A percentile compares a stretch with the other conserved stretches of the same genome.
phyloP scores from a whole-genome alignment of 1,284 basidiomycete genomes.

The Tylopilus orsonianus region DNA sequence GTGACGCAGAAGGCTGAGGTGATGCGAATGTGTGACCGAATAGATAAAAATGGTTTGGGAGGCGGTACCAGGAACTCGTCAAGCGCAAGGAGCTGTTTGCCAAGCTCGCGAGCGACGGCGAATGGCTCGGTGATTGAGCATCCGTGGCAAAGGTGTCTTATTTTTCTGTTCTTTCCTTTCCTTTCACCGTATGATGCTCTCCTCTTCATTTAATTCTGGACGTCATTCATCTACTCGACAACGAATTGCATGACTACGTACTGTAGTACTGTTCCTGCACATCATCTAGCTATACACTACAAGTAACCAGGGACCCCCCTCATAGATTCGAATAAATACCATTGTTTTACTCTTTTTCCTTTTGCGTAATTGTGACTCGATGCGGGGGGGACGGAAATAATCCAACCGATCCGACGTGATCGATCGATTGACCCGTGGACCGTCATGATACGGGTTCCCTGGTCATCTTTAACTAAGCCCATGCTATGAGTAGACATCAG shows the following conservation, averaged over 20 bases:
- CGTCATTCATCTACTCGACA: background rate
- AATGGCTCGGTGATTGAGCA: slow-evolving; percentile 65
- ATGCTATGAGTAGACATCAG: too few relatives aligned
- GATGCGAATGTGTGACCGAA: slow-evolving; percentile 91
- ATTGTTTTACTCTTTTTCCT: background rate
- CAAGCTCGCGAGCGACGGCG: slow-evolving; percentile 80
- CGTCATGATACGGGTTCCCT: too few relatives aligned
- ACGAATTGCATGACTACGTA: slow-evolving; percentile 22
- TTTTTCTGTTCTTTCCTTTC: background rate
- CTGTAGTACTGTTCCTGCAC: slow-evolving; percentile 30
- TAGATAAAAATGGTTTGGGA: slow-evolving; percentile 79
- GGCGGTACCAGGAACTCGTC: slow-evolving; percentile 73
- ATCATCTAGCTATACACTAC: slow-evolving; percentile 20
- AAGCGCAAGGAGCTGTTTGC: slow-evolving; percentile 75
- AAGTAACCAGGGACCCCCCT: background rate
- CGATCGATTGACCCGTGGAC: too few relatives aligned
- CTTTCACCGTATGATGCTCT: background rate
- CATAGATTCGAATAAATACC: slow-evolving; percentile 2
- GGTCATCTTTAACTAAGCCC: too few relatives aligned
- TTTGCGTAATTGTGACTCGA: too few relatives aligned
- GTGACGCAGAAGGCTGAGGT: too few relatives aligned
- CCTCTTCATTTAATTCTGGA: background rate
- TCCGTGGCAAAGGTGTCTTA: too few relatives aligned
- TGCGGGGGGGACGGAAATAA: too few relatives aligned
- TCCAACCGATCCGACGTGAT: too few relatives aligned